Conservation (phyloP, 2,329 filamentous ascomycete species). For the Pseudocercospora macadamiae region DNA sequence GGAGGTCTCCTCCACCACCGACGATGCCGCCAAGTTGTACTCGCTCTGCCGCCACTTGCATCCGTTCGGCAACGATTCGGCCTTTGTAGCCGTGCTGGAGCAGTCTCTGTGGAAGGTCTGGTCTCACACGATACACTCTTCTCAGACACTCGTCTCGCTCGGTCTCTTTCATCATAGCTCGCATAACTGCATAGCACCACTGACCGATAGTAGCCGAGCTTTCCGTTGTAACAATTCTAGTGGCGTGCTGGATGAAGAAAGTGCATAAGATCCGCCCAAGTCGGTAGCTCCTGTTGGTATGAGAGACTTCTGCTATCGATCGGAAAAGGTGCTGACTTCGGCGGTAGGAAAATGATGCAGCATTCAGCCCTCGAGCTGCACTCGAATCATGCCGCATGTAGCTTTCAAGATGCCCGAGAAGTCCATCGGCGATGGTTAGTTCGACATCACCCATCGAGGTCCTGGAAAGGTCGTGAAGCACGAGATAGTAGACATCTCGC, state of each 20-base stretch:
- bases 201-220: conserved; percentile 18
- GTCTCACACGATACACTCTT: conserved; percentile 9
- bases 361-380: conserved; percentile 2
- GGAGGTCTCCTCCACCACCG: not conserved
- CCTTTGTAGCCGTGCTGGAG: conserved; percentile 15
- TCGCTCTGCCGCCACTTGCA: conserved; percentile 4
- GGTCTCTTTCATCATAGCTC: conserved; percentile 15
- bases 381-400: conserved; percentile 13
- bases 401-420: conserved; percentile 11
- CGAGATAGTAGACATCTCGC: conserved; percentile 20
- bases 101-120: conserved; percentile 15
- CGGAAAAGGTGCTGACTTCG: conserved; percentile 19
- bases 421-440: conserved; percentile 4
- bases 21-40: not conserved
- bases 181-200: conserved; percentile 20
- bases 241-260: conserved; percentile 18
- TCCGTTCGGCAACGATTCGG: conserved; percentile 13
- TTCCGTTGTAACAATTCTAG: conserved; percentile 14
- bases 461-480: conserved; percentile 15
- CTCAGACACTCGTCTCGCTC: conserved; percentile 16
- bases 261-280: conserved; percentile 14
- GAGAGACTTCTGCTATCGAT: conserved; percentile 19
- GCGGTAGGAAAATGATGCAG: conserved; percentile 11
- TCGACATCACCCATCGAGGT: conserved; percentile 5
- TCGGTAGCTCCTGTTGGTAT: conserved; percentile 10